These are phyloP conservation scores for Talaromyces marneffei DNA, from an alignment of 2,329 filamentous ascomycete species.

Conservation along the genomic window DNA sequence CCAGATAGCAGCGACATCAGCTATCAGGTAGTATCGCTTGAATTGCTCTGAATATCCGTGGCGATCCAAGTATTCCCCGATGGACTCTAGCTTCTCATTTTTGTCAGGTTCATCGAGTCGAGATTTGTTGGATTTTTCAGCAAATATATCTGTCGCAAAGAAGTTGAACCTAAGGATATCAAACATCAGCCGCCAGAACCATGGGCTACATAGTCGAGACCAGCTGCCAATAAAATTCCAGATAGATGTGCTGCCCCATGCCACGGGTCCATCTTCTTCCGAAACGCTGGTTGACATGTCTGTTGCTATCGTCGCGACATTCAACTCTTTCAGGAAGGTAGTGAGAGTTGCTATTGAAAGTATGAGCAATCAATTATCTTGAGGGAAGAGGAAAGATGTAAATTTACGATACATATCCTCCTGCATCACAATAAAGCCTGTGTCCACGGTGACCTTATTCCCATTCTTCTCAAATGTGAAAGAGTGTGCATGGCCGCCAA, in stretches of 20 bases:
- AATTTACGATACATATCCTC: conserved; percentile 3
- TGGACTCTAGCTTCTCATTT: not conserved
- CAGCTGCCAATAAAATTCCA: not conserved
- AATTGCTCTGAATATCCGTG: conserved; percentile 9
- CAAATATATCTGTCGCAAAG: not conserved
- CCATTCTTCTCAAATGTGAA: not conserved
- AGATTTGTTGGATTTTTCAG: not conserved
- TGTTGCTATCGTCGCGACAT: not conserved
- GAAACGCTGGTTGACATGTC: conserved; percentile 8
- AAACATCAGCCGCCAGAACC: conserved; percentile 11
- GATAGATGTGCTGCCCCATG: conserved; percentile 6
- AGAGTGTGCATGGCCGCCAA: conserved; percentile 6
- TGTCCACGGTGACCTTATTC: not conserved
- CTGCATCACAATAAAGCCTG: conserved; percentile 4
- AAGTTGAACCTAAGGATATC: conserved; percentile 9
- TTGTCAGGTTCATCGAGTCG: not conserved
- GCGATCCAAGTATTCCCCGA: conserved; percentile 6
- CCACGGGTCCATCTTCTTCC: not conserved
- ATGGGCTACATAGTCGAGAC: not conserved
- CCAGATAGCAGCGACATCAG: conserved; percentile 1
- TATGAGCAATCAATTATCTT: not conserved
- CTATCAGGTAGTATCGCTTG: not conserved
- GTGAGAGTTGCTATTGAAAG: not conserved
- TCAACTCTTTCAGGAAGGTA: not conserved
- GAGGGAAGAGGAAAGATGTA: not conserved